These are phyloP conservation scores for Daucus carota DNA, from an alignment of 129 eudicot genomes.

Conservation along the genomic window DNA sequence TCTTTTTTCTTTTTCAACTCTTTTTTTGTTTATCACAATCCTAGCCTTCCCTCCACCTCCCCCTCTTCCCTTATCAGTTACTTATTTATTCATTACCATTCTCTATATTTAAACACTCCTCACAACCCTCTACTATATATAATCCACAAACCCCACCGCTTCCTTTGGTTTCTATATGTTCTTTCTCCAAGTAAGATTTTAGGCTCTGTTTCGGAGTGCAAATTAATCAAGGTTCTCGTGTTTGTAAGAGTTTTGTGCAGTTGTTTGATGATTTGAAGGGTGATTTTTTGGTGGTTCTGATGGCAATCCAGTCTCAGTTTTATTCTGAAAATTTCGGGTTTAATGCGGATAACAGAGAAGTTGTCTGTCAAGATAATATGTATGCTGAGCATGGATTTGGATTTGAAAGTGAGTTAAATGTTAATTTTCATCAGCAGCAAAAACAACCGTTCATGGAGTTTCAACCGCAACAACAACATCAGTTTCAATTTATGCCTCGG, in stretches of 20 bases:
- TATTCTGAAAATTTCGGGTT: slow-evolving; percentile 51
- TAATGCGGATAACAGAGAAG: slow-evolving; percentile 30
- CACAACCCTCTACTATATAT: slow-evolving; percentile 15
- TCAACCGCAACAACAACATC: slow-evolving; percentile 19
- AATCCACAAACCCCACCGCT: slow-evolving; percentile 5
- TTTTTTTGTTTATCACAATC: background rate
- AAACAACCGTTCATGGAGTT: background rate
- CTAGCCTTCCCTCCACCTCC: slow-evolving; percentile 11
- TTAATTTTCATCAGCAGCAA: slow-evolving; percentile 39
- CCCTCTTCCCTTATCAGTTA: slow-evolving; percentile 20
- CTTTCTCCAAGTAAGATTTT: background rate
- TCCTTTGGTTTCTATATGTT: background rate
- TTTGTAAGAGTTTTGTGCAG: slow-evolving; percentile 3
- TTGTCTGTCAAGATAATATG: slow-evolving; percentile 27
- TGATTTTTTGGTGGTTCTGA: slow-evolving; percentile 2
- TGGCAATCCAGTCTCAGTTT: slow-evolving; percentile 72
- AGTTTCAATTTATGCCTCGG: slow-evolving; percentile 19
- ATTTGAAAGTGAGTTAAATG: slow-evolving; percentile 33
- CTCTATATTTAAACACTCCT: background rate
- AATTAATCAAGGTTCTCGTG: background rate
- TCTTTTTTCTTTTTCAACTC: too few relatives aligned
- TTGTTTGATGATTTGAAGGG: background rate
- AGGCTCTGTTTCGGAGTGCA: background rate
- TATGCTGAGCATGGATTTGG: slow-evolving; percentile 36
- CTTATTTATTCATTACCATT: background rate